These are phyloP conservation scores for Triangularia setosa DNA, from an alignment of 2,329 filamentous ascomycete species.

Conservation along the genomic window DNA sequence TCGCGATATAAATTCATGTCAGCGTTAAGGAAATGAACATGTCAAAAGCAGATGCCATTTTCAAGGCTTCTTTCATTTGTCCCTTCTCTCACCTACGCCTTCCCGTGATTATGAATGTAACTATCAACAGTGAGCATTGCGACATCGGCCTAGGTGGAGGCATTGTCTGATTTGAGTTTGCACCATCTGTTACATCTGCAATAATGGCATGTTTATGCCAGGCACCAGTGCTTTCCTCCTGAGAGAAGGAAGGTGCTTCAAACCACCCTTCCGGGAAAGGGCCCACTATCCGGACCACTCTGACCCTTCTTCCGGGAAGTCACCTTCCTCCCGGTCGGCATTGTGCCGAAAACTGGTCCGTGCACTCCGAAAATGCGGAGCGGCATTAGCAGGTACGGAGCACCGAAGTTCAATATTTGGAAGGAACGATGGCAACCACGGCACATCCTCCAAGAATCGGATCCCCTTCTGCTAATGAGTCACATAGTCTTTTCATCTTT, in stretches of 20 bases:
- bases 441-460: not conserved
- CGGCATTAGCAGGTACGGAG: not conserved
- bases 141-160: not conserved
- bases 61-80: not conserved
- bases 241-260: not conserved
- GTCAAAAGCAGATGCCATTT: too few relatives aligned
- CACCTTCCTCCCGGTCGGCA: not conserved
- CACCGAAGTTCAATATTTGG: not conserved
- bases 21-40: not conserved
- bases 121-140: not conserved
- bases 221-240: not conserved
- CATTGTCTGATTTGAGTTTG: not conserved
- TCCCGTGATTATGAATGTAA: too few relatives aligned
- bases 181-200: not conserved
- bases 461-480: not conserved
- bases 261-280: not conserved
- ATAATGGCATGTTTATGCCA: not conserved
- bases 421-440: not conserved
- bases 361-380: not conserved
- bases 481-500: not conserved
- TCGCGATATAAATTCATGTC: not conserved
- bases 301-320: not conserved
- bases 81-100: too few relatives aligned
- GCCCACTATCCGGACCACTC: not conserved
- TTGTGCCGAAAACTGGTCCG: not conserved